Base-by-base conservation (phyloP, 495 filamentous ascomycete genomes). In the Talaromyces trachyspermus region DNA sequence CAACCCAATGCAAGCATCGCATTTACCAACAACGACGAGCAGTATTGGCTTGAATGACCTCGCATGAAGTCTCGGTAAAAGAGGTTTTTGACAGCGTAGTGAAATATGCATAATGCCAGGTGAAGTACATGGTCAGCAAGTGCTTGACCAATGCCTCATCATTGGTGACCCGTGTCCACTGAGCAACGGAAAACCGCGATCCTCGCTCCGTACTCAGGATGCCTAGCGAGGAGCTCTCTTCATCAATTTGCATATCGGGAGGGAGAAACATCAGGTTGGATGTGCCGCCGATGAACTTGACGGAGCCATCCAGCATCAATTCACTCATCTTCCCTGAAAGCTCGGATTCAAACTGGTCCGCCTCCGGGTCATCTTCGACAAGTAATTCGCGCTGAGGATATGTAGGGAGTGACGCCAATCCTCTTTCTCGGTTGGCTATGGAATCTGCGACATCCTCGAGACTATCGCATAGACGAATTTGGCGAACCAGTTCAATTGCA, bases 41-140 rank as follows among this genome's bases (percentile, higher is more conserved):
- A 98, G 62, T 97, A 95, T 15, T 70, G 67, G 8, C 76, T 71
- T 6, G 76, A 61, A 14, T 74, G 64, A 0, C 90, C 89, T 2
- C 72, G 74, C 11, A 80, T 56, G 55, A 95, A 97, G 58, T 98
- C 90, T 15, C 84, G 75, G 54, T 84, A 92, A 63, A 98, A 98
- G 20, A 95, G 74, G 29, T 71, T 77, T 62, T 86, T 94, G 90
- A 90, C 5, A 97, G 76, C 0, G 86, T 91, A 9, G 88, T 91
- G 67, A 98, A 98, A 63, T 89, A 97, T 9, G 91, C 84, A 61
- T 97, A 98, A 56, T 98, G 92, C 89, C 92, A 98, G 23, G 84
- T 85, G 66, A 97, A 96, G 66, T 98, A 98, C 88, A 96, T 90
- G 49, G 86, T 90, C 55, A 98, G 78, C 9, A 98, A 78, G 68